These are phyloP conservation scores for Trichoderma sp. DNA, from an alignment of 2,329 filamentous ascomycete genomes.

Conservation along the genomic window DNA sequence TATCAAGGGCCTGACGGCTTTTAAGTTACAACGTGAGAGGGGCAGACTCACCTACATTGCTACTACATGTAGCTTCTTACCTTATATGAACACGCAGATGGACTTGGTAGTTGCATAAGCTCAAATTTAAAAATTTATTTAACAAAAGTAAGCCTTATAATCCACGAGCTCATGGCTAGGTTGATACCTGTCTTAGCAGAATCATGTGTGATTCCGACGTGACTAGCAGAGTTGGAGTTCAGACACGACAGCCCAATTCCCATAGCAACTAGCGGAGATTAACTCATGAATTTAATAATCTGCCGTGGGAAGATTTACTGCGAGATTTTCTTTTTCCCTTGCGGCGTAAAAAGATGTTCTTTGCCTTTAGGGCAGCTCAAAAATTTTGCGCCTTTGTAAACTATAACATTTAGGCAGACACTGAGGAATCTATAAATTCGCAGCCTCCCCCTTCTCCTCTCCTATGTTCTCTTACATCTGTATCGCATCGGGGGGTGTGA, in stretches of 20 bases:
- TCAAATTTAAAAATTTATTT: neutral
- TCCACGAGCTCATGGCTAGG: neutral
- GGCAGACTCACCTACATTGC: no score
- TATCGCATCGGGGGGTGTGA: neutral
- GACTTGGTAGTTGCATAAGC: neutral
- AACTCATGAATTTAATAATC: neutral
- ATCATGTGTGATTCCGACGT: neutral
- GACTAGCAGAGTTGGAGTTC: accelerated
- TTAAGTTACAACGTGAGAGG: neutral
- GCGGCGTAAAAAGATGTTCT: neutral
- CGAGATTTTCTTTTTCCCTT: neutral
- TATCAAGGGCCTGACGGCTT: neutral
- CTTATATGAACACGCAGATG: neutral
- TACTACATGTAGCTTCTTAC: neutral
- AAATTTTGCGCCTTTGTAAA: neutral
- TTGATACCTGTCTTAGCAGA: neutral
- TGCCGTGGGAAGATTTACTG: neutral
- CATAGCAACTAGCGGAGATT: neutral
- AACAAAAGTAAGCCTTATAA: neutral
- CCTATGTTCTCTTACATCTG: neutral
- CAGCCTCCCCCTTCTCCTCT: neutral
- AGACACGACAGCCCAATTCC: neutral
- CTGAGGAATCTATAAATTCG: neutral
- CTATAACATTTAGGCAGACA: neutral
- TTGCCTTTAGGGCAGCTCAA: neutral